Base-by-base conservation (phyloP, 352 stramenopile species). In the Phytophthora litchii region DNA sequence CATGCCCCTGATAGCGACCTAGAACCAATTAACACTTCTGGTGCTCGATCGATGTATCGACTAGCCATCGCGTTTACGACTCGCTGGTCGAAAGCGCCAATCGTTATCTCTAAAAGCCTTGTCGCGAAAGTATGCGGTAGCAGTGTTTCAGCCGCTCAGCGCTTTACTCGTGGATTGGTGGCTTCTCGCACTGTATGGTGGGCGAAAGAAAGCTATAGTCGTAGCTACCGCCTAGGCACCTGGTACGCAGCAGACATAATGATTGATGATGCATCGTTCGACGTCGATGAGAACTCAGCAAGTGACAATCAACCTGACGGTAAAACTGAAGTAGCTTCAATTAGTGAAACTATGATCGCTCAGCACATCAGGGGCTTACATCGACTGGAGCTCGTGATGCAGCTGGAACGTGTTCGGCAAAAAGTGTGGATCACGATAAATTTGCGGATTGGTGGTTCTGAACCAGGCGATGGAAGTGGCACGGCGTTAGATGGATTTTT, bases 161-260 rank as follows among this genome's bases (percentile, higher is more conserved):
- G 80, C 1, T 67, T 90, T 10, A 70, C 70, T 1, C 65, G 76
- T 10, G 80, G 83, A 3, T 65, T 79, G 36, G 79, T 82, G 25
- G 57, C 51, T 7, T 72, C 78, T 3, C 57, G 81, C 5, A 91
- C 70, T 1, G 72, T 74, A 14, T 94, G 83, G 86, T 94, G 86
- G 86, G 83, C 80, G 0, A 75, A 81, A n/a, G 86, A 94, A 54
- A 88, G 78, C 19, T 91, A 76, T 47, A 92, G 83, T 49, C 70
- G 86, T 12, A 82, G 72, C 49, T 91, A 88, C 50, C 76, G 83
- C 1, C 54, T 93, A 7, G 86, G 86, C 2, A 88, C 83, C 1
- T 95, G 83, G 86, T 95, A 89, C 45, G 72, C 68, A 0, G 72
- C 72, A 0, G 80, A 91, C n/a, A 62, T 88, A 4, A 50, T 63